Conservation (phyloP, 1,284 basidiomycete genomes). For the Sporisorium graminicola region DNA sequence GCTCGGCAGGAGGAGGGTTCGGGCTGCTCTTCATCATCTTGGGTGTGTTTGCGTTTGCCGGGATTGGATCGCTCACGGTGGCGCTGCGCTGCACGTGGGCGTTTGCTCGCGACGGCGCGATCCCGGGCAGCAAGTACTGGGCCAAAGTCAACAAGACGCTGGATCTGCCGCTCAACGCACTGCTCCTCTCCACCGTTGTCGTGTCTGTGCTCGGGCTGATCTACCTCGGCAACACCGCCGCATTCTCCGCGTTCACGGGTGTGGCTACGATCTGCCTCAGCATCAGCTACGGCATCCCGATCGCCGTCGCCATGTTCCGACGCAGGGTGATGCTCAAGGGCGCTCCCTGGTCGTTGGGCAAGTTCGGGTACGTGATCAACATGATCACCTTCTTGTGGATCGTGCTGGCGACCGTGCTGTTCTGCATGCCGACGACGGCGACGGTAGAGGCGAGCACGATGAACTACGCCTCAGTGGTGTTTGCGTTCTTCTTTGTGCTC, state of each 20-base stretch:
- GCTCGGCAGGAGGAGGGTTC: constrained; percentile 71
- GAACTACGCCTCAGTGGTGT: constrained; percentile 68
- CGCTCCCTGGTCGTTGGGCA: constrained; percentile 71
- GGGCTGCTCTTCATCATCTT: constrained; percentile 72
- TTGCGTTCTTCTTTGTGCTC: constrained; percentile 52
- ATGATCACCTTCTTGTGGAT: constrained; percentile 71
- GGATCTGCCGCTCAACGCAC: constrained; percentile 70
- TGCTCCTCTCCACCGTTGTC: constrained; percentile 71
- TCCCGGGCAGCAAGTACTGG: constrained; percentile 71
- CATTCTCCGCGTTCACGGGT: constrained; percentile 61
- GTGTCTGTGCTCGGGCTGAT: constrained; percentile 71
- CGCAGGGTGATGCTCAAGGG: constrained; percentile 66
- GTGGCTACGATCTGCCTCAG: constrained; percentile 56
- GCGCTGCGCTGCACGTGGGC: constrained; percentile 72
- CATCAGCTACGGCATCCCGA: constrained; percentile 71
- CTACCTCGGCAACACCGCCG: constrained; percentile 57
- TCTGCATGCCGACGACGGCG: constrained; percentile 72
- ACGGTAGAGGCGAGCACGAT: constrained; percentile 69
- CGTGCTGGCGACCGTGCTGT: constrained; percentile 71
- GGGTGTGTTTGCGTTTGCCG: constrained; percentile 72
- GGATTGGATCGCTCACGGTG: constrained; percentile 72
- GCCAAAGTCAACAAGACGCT: constrained; percentile 69
- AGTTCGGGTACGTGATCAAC: constrained; percentile 70
- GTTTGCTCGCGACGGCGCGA: constrained; percentile 72
- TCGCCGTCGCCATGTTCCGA: constrained; percentile 70